Evolutionary conservation across 2,329 filamentous ascomycete genomes (phyloP).

Genomic region (Penicillium sp.): DNA sequence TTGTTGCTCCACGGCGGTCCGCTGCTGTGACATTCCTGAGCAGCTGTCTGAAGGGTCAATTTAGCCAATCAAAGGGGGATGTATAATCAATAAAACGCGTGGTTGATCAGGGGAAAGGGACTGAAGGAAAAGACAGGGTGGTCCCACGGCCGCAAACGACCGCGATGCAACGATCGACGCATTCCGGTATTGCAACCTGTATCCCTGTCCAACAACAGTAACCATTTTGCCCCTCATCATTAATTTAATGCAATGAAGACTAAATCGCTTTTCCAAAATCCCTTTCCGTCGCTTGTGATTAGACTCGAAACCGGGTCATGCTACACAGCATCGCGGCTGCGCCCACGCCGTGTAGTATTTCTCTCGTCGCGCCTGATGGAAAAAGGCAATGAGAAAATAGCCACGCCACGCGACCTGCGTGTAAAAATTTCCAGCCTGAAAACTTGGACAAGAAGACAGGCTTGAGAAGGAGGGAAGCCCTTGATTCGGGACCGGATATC

Average conservation of each 20-base stretch:
- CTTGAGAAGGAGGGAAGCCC: too few species aligned
- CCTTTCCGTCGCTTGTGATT: too few species aligned
- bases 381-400: too few species aligned
- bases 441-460: too few species aligned
- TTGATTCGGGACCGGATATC: too few species aligned
- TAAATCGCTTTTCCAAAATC: too few species aligned
- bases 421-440: too few species aligned
- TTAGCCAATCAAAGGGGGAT: conserved; percentile 3
- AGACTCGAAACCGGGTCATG: too few species aligned
- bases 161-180: conserved; percentile 14
- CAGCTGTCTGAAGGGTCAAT: conserved; percentile 14
- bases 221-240: neutral
- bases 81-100: neutral
- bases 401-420: too few species aligned
- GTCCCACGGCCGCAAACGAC: conserved; percentile 15
- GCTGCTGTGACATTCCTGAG: conserved; percentile 18
- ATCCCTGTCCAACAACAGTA: conserved; percentile 17
- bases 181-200: conserved; percentile 14
- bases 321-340: too few species aligned
- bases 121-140: neutral
- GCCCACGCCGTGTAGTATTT: too few species aligned
- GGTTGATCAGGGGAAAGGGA: neutral
- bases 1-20: conserved; percentile 11
- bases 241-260: neutral
- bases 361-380: too few species aligned